Conservation (phyloP, 345 rosid genomes). For the Populus ilicifolia region DNA sequence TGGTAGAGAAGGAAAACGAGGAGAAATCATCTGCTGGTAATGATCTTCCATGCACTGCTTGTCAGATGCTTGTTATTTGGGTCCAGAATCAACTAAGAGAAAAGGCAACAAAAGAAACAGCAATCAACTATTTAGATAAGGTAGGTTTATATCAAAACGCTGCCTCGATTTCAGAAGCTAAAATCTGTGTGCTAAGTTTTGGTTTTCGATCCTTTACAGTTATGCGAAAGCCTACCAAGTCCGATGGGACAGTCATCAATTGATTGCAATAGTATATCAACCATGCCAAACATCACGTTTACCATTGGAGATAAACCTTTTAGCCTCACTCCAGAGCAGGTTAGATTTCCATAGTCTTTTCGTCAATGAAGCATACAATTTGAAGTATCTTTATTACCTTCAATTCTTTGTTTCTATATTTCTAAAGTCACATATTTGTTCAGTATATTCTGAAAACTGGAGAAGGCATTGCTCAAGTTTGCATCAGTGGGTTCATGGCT, state of each 20-base stretch:
- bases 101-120: constrained; percentile 48
- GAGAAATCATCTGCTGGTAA: constrained; percentile 23
- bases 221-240: constrained; percentile 68
- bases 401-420: neutral
- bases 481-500: constrained; percentile 69
- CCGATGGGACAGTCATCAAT: constrained; percentile 58
- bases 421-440: neutral
- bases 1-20: constrained; percentile 37
- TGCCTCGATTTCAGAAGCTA: neutral
- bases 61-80: constrained; percentile 74
- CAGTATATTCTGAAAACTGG: constrained; percentile 74
- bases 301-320: constrained; percentile 59
- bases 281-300: constrained; percentile 59
- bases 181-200: neutral
- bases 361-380: neutral
- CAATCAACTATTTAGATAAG: constrained; percentile 50
- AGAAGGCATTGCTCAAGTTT: constrained; percentile 41
- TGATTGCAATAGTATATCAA: constrained; percentile 42
- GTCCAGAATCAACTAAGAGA: constrained; percentile 58
- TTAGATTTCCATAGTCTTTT: constrained; percentile 11
- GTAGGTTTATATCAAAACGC: constrained; percentile 18
- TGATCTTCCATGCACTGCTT: constrained; percentile 41
- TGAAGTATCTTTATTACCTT: neutral
- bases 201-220: constrained; percentile 27
- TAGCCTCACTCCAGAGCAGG: constrained; percentile 67